These are phyloP conservation scores for Gloeostereum incarnatum DNA, from an alignment of 768 basidiomycete species.

Conservation along the genomic window DNA sequence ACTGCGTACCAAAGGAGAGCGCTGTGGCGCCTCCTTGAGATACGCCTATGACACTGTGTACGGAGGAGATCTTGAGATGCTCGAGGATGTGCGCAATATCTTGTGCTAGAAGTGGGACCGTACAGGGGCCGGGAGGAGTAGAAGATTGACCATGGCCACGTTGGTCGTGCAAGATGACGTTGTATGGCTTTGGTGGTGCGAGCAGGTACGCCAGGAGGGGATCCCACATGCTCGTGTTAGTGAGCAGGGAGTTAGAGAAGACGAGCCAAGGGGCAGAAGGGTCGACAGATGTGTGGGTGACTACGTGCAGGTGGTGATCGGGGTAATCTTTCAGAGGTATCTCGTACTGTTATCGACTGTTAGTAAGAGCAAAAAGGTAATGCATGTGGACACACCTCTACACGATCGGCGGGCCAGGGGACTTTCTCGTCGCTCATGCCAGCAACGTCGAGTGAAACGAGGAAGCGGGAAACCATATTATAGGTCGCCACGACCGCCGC, in stretches of 20 bases:
- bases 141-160: conserved; percentile 43
- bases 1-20: conserved; percentile 33
- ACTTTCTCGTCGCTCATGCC: conserved; percentile 36
- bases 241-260: conserved; percentile 41
- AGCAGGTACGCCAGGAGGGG: conserved; percentile 31
- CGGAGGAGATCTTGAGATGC: conserved; percentile 20
- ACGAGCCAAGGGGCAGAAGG: conserved; percentile 40
- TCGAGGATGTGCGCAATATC: conserved; percentile 32
- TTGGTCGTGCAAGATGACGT: conserved; percentile 41
- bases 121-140: conserved; percentile 18
- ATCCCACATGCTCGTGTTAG: conserved; percentile 39
- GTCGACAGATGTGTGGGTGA: conserved; percentile 26
- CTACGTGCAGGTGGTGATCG: conserved; percentile 15
- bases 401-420: conserved; percentile 39
- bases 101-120: conserved; percentile 34
- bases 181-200: conserved; percentile 24
- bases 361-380: not conserved
- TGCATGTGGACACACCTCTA: conserved; percentile 26
- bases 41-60: conserved; percentile 40
- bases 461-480: conserved; percentile 65
- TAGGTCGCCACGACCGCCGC: conserved; percentile 44
- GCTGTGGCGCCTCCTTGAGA: conserved; percentile 44
- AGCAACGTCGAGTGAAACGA: conserved; percentile 51
- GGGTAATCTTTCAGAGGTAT: conserved; percentile 1
- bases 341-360: not conserved